Evolutionary conservation across 192 early-diverging fungal genomes (phyloP), one percentile per base, ranked within the genome.

Genomic region (Dissophora ornata): DNA sequence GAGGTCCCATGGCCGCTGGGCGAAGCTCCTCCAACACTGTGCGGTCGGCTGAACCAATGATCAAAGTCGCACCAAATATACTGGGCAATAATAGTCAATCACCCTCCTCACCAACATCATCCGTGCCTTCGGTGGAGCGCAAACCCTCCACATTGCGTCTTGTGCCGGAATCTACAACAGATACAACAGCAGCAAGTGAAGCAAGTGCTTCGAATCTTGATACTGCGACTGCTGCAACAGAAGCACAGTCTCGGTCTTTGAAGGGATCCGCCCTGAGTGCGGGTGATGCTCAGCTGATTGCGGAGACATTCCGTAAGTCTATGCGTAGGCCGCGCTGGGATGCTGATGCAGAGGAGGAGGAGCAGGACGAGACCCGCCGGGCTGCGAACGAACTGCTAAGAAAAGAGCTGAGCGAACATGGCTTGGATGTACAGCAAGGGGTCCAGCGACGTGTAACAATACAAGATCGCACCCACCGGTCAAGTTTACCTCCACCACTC

Each of bases 221-320:
- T n/a, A n/a, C n/a, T n/a, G n/a, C n/a, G n/a, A n/a, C n/a, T n/a
- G n/a, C n/a, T 3, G 58, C 10, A 30, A 24, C 10, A 33, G 62
- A 5, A 41, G 18, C 46, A 24, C 16, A 24, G 10, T 34, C 46
- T 29, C 38, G 52, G 16, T 16, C 24, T n/a, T 2, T 51, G 40
- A 53, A 53, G 15, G 58, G 62, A 15, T 57, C 71, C 4, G 51
- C 53, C 16, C 18, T 75, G 9, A 55, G 28, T 8, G 57, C 71
- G 22, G 58, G 45, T 0, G 71, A 75, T 38, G 71, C 71, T 6
- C 62, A 65, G 19, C 48, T 75, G 41, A 75, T 75, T 38, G 71
- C 71, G 47, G 71, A 75, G 57, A 75, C 63, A 9, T 75, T 75
- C 50, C 44, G 71, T 22, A 75, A 75, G 51, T 75, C 71, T 16